Evolutionary conservation across 371 early-diverging fungal genomes (phyloP).

Genomic region (Sporodiniella umbellata): DNA sequence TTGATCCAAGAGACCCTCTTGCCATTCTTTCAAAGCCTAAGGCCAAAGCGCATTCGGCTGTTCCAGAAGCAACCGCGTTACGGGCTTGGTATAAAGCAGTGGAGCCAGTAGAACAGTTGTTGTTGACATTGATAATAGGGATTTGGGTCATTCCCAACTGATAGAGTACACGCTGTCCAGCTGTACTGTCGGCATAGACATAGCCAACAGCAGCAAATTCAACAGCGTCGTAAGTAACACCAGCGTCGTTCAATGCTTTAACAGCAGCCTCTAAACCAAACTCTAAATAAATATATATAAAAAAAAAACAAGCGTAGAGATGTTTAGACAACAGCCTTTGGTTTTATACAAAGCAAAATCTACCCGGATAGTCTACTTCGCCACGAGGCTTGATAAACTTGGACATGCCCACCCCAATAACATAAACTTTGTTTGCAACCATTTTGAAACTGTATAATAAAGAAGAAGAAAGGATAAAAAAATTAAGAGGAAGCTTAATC

Average conservation of each 20-base stretch:
- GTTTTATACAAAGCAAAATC: too few relatives aligned
- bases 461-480: neutral
- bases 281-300: constrained; percentile 31
- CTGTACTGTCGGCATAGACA: constrained; percentile 68
- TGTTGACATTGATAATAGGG: constrained; percentile 68
- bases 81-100: constrained; percentile 75
- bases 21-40: constrained; percentile 81
- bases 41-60: constrained; percentile 72
- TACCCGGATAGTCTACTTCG: constrained; percentile 59
- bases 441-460: constrained; percentile 9
- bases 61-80: constrained; percentile 61
- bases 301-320: too few relatives aligned
- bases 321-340: too few relatives aligned
- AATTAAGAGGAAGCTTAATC: neutral
- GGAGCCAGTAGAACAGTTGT: constrained; percentile 80
- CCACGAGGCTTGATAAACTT: constrained; percentile 63
- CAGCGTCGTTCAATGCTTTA: constrained; percentile 73
- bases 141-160: constrained; percentile 70
- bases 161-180: constrained; percentile 73
- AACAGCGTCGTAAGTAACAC: constrained; percentile 64
- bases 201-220: constrained; percentile 64
- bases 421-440: constrained; percentile 33
- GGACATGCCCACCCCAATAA: constrained; percentile 70
- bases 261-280: constrained; percentile 71
- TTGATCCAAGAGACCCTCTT: constrained; percentile 53